Percentiles rank a stretch among this genome's conserved stretches.
Evolutionary conservation across 2,329 filamentous ascomycete species (phyloP).

Genomic region (Trichothecium sympodiale): DNA sequence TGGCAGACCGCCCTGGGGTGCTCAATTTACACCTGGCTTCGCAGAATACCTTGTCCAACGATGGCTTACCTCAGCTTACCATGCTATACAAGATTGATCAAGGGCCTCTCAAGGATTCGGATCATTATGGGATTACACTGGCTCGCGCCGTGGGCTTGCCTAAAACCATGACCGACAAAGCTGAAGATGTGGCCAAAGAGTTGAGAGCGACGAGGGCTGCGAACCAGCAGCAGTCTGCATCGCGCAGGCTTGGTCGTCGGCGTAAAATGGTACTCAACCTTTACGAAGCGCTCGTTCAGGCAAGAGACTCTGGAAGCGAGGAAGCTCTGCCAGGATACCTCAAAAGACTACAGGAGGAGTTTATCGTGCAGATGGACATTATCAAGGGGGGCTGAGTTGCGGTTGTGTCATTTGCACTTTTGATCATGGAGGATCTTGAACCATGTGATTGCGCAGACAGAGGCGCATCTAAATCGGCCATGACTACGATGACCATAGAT

Average conservation of each 20-base stretch:
- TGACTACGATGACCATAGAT: no score
- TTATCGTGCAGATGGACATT: slow-evolving; percentile 57
- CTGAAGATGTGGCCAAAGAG: slow-evolving; percentile 52
- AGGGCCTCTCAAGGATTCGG: slow-evolving; percentile 55
- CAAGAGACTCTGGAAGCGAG: slow-evolving; percentile 50
- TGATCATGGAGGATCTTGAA: no score
- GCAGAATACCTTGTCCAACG: slow-evolving; percentile 40
- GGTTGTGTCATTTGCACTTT: neutral
- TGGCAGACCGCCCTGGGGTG: slow-evolving; percentile 66
- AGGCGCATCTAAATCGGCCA: no score
- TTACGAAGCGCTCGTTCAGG: slow-evolving; percentile 61
- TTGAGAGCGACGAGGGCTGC: slow-evolving; percentile 47
- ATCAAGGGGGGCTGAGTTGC: slow-evolving; percentile 33
- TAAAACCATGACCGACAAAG: slow-evolving; percentile 51
- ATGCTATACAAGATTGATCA: slow-evolving; percentile 81
- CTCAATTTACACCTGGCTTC: slow-evolving; percentile 74
- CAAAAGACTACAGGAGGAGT: slow-evolving; percentile 52
- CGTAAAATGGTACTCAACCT: slow-evolving; percentile 65
- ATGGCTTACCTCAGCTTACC: slow-evolving; percentile 50
- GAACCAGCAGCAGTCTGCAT: slow-evolving; percentile 46
- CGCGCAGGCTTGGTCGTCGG: slow-evolving; percentile 47
- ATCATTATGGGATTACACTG: slow-evolving; percentile 74
- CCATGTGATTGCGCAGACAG: no score
- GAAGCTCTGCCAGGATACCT: slow-evolving; percentile 36
- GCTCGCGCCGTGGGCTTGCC: slow-evolving; percentile 69